Base-by-base conservation (phyloP, 2,329 filamentous ascomycete genomes). In the Aspergillus jensenii region DNA sequence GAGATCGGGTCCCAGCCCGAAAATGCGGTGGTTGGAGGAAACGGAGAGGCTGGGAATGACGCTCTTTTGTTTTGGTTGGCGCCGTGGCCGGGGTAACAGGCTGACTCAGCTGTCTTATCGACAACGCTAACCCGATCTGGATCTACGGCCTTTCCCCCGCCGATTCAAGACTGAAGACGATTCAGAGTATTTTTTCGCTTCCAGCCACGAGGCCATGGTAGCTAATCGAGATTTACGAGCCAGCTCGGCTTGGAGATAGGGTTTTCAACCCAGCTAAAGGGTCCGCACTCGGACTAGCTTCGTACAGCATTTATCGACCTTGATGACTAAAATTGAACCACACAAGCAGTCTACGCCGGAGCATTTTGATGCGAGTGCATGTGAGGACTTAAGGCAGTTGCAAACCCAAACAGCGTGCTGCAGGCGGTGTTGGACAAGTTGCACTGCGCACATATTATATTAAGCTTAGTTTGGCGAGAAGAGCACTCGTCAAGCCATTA, bases 1-100 rank as follows among this genome's bases (percentile, higher is more conserved):
- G 56, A 57, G 39, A 50, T 62, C 59, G 59, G 48, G 48, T 23
- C 40, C 47, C 41, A 48, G 58, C 52, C 60, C 54, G 52, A 66
- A 74, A 75, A 61, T 70, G 66, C 58, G 72, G 72, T 72, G 72
- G 72, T 74, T 74, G 72, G 68, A 67, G 63, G 56, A 63, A 63
- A 61, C 60, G 46, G 59, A 59, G 68, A 73, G 72, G 73, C 70
- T 74, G 72, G 72, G 72, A 58, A 62, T 62, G 59, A 59, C 67
- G 67, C 65, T 68, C 37, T 39, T 59, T 66, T 71, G 69, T 68
- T 62, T 62, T 55, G 52, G 53, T 33, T 61, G 59, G 51, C 12
- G 35, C 50, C 59, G 64, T 69, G 65, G 60, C 62, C 61, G 57
- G 55, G 69, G 67, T 61, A 69, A 71, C 68, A 44, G 11, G 64